These are phyloP conservation scores for Candida schatavii DNA, from an alignment of 805 yeast genomes.

Conservation along the genomic window DNA sequence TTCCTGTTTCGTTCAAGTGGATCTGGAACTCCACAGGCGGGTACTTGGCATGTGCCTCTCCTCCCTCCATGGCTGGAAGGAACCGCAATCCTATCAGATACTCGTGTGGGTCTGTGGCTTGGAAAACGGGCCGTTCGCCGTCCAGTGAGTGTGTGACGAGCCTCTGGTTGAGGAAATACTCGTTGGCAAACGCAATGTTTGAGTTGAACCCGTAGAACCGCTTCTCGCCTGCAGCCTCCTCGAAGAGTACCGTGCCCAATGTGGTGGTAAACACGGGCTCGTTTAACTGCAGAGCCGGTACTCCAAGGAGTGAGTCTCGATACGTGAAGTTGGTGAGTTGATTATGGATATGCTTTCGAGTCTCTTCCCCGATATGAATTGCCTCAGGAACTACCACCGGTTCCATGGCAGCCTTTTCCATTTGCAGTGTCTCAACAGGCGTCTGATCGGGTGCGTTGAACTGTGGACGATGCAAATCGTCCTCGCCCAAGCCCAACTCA, in stretches of 20 bases:
- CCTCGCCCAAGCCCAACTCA: conserved; percentile 14
- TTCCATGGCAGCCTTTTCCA: neutral
- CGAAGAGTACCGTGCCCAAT: conserved; percentile 38
- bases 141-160: neutral
- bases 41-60: conserved; percentile 20
- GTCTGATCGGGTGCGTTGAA: neutral
- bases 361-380: neutral
- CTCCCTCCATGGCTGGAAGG: conserved; percentile 33
- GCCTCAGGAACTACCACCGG: neutral
- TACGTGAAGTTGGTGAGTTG: conserved; percentile 26
- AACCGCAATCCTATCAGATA: conserved; percentile 46
- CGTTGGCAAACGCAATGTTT: conserved; percentile 30
- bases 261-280: conserved; percentile 33
- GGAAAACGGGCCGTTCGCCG: neutral
- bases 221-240: conserved; percentile 8
- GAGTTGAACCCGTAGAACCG: conserved; percentile 27
- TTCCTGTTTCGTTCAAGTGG: conserved; percentile 34
- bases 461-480: neutral
- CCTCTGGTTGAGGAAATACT: conserved; percentile 20
- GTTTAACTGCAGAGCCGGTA: conserved; percentile 14
- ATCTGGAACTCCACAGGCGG: conserved; percentile 62
- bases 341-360: conserved; percentile 19
- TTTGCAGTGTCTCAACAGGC: neutral
- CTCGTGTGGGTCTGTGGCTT: conserved; percentile 24
- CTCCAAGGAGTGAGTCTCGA: conserved; percentile 20